phyloP scores from a whole-genome alignment of 2,329 filamentous ascomycete species.

The Aspergillus sp. region DNA sequence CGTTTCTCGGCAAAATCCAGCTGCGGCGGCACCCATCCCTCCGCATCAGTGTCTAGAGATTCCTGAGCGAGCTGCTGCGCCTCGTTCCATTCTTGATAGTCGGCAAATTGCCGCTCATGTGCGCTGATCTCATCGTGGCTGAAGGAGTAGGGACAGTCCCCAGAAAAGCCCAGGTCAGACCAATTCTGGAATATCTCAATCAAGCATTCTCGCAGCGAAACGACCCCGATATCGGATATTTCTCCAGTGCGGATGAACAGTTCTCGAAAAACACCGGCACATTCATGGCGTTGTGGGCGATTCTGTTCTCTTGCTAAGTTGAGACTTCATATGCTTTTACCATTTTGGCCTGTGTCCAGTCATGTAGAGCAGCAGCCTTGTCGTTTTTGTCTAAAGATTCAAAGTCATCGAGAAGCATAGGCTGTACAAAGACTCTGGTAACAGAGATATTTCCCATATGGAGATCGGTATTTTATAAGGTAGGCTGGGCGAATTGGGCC shows the following conservation, averaged over 20 bases:
- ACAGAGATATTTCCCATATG: slow-evolving; percentile 37
- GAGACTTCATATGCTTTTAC: slow-evolving; percentile 32
- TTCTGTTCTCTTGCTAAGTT: slow-evolving; percentile 21
- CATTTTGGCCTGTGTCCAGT: slow-evolving; percentile 18
- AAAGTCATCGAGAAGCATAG: slow-evolving; percentile 29
- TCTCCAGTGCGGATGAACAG: slow-evolving; percentile 34
- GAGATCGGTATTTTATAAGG: slow-evolving; percentile 23
- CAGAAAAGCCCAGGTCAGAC: slow-evolving; percentile 23
- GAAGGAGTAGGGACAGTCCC: slow-evolving; percentile 29
- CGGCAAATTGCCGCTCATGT: slow-evolving; percentile 29
- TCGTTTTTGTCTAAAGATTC: slow-evolving; percentile 25
- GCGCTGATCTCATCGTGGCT: slow-evolving; percentile 25
- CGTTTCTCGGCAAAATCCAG: slow-evolving; percentile 26
- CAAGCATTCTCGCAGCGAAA: slow-evolving; percentile 35
- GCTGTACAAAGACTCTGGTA: slow-evolving; percentile 13
- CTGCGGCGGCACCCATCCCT: slow-evolving; percentile 36
- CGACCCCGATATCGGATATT: slow-evolving; percentile 21
- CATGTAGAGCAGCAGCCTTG: slow-evolving; percentile 13
- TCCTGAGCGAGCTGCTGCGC: slow-evolving; percentile 26
- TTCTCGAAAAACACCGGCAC: slow-evolving; percentile 31
- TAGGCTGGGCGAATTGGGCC: slow-evolving; percentile 15
- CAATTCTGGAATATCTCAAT: slow-evolving; percentile 31
- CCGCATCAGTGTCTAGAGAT: slow-evolving; percentile 31
- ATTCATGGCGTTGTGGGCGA: slow-evolving; percentile 21
- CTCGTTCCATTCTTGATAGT: slow-evolving; percentile 29